Conservation (phyloP, 1,284 basidiomycete species). For the Irpex lacteus region DNA sequence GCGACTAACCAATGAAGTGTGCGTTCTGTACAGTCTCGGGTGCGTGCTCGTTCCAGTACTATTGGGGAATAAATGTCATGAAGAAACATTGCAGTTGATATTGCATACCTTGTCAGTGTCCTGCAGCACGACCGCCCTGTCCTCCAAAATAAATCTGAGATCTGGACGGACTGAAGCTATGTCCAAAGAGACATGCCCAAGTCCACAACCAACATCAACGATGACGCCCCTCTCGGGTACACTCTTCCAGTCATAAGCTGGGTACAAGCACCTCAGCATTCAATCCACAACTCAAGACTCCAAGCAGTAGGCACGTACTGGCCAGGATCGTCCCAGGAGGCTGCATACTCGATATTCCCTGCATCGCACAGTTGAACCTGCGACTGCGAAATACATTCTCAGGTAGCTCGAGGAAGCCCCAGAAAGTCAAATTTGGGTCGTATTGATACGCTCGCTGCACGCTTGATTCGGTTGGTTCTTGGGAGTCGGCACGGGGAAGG, state of each 20-base stretch:
- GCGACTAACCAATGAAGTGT: not conserved
- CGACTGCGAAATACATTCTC: slow-evolving; percentile 1
- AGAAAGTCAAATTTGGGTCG: not conserved
- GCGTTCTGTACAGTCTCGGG: not conserved
- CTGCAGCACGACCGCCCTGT: not conserved
- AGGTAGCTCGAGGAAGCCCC: slow-evolving; percentile 8
- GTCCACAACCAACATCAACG: slow-evolving; percentile 22
- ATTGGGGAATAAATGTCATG: not conserved
- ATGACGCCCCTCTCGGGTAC: slow-evolving; percentile 15
- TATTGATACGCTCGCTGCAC: not conserved
- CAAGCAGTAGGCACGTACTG: not conserved
- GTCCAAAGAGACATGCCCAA: slow-evolving; percentile 14
- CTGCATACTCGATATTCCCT: not conserved
- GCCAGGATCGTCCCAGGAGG: not conserved
- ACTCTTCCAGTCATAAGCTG: slow-evolving; percentile 14
- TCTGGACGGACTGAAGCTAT: slow-evolving; percentile 6
- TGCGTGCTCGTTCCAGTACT: not conserved
- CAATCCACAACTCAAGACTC: not conserved
- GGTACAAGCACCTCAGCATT: not conserved
- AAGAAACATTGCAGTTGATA: not conserved
- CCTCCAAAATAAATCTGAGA: not conserved
- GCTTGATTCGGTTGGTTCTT: slow-evolving; percentile 15
- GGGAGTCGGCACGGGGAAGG: slow-evolving; percentile 18
- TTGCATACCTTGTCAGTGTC: not conserved
- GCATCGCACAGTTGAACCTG: not conserved